Evolutionary conservation across 768 basidiomycete species (phyloP), one percentile per base, ranked within the genome.

Genomic region (Pleurotus giganteus): DNA sequence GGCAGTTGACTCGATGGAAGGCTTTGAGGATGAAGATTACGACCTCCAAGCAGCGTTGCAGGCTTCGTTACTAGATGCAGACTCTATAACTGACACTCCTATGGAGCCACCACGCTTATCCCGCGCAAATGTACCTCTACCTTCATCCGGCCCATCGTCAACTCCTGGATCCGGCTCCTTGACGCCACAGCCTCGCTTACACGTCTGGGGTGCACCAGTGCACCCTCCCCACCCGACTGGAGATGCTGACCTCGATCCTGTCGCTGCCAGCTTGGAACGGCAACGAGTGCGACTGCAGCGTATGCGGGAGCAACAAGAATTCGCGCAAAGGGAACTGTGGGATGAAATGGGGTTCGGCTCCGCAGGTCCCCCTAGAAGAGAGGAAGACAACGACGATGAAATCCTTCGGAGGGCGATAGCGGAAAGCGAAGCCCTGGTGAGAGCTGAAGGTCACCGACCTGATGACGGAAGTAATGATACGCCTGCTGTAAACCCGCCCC

Each of bases 31-130:
- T 59, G 93, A 94, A 64, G 94, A 97, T 66, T 79, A 85, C 61
- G 90, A 92, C 55, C 79, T 96, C 2, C 94, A 97, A 66, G 89
- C 85, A 4, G 94, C 90, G 0, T 72, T 95, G 46, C 91, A 91
- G 62, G 93, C 91, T 2, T 94, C 91, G 3, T 70, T 95, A 39
- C 72, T 74, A 64, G 67, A 67, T 29, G 36, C 60, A 21, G 56
- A 49, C 50, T 56, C 49, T n/a, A 19, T 57, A 37, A 34, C 34
- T 27, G 51, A 57, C 47, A 36, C 12, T 53, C 66, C 27, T 59
- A 64, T 41, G 39, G 66, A 15, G 54, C 64, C 63, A 53, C 70
- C 54, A 51, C 68, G 54, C 55, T 65, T 62, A 61, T 55, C 50
- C 53, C 71, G 32, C 57, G 68, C 56, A 55, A 70, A 7, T 60